Percentiles rank a stretch among this genome's conserved stretches.
Conservation (phyloP, 148 eudicot species). For the Limonium bicolor region DNA sequence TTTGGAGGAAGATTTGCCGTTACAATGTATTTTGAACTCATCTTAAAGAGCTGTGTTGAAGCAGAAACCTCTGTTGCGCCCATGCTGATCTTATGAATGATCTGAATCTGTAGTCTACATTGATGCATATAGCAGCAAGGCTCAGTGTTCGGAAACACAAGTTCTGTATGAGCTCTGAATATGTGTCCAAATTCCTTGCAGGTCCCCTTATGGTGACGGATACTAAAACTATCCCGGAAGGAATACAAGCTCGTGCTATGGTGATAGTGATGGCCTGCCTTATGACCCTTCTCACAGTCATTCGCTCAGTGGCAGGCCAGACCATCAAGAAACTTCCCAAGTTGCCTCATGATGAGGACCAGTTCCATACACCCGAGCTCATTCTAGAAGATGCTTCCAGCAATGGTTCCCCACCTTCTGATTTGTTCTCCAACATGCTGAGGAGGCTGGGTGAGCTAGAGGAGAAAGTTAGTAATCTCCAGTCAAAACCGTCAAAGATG, state of each 20-base stretch:
- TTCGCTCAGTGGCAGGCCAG: constrained; percentile 26
- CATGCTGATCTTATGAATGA: too few relatives aligned
- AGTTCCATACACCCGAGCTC: constrained; percentile 18
- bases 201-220: constrained; percentile 25
- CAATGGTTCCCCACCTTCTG: constrained; percentile 49
- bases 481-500: constrained; percentile 60
- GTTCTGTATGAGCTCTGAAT: too few relatives aligned
- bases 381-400: constrained; percentile 31
- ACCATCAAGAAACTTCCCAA: constrained; percentile 39
- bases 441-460: constrained; percentile 51
- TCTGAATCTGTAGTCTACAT: too few relatives aligned
- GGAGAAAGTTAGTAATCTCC: constrained; percentile 49
- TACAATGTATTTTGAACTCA: too few relatives aligned
- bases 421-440: constrained; percentile 33
- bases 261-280: constrained; percentile 50
- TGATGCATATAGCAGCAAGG: too few relatives aligned
- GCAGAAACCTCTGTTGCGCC: too few relatives aligned
- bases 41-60: too few relatives aligned
- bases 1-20: too few relatives aligned
- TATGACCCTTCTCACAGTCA: constrained; percentile 30
- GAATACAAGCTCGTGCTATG: constrained; percentile 26
- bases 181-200: constrained; percentile 18
- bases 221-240: constrained; percentile 31
- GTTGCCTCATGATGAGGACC: constrained; percentile 15
- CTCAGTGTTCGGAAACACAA: too few relatives aligned